Percentiles rank a stretch among this genome's conserved stretches.
phyloP scores from a whole-genome alignment of 129 eudicot genomes.

The Arctium lappa region DNA sequence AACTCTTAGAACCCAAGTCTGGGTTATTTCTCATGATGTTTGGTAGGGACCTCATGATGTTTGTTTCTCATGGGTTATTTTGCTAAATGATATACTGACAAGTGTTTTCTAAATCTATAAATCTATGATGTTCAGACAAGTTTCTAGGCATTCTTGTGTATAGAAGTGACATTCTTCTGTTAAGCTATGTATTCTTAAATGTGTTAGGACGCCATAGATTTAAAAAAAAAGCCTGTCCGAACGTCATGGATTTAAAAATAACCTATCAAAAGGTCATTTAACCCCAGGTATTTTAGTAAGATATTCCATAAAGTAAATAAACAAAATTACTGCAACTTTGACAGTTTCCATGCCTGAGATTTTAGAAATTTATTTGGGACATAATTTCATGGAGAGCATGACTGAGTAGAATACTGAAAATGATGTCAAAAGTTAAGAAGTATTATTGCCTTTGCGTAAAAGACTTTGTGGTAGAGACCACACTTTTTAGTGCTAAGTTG shows the following conservation, averaged over 20 bases:
- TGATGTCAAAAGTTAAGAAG: slow-evolving; percentile 26
- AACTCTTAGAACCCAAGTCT: too few relatives aligned
- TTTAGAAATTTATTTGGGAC: background rate
- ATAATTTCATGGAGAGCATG: slow-evolving; percentile 4
- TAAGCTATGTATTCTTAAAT: too few relatives aligned
- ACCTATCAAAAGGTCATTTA: background rate
- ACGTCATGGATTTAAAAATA: too few relatives aligned
- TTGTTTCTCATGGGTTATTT: background rate
- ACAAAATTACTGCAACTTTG: background rate
- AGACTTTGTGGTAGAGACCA: slow-evolving; percentile 13
- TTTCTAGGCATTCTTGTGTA: too few relatives aligned
- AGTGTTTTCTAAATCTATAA: too few relatives aligned
- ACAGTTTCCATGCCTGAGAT: background rate
- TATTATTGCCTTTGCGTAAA: slow-evolving; percentile 25
- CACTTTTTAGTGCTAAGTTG: slow-evolving; percentile 24
- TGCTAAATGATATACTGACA: too few relatives aligned
- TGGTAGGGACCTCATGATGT: background rate
- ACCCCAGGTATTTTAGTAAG: background rate
- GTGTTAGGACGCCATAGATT: too few relatives aligned
- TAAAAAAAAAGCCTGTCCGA: too few relatives aligned
- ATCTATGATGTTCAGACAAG: too few relatives aligned
- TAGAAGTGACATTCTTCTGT: too few relatives aligned
- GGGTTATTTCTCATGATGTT: background rate
- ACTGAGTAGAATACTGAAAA: slow-evolving; percentile 18
- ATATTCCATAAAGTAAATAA: background rate